A percentile compares a stretch with the other conserved stretches of the same genome.
Conservation (phyloP, 352 stramenopile genomes). For the Stramenopiles sp. region DNA sequence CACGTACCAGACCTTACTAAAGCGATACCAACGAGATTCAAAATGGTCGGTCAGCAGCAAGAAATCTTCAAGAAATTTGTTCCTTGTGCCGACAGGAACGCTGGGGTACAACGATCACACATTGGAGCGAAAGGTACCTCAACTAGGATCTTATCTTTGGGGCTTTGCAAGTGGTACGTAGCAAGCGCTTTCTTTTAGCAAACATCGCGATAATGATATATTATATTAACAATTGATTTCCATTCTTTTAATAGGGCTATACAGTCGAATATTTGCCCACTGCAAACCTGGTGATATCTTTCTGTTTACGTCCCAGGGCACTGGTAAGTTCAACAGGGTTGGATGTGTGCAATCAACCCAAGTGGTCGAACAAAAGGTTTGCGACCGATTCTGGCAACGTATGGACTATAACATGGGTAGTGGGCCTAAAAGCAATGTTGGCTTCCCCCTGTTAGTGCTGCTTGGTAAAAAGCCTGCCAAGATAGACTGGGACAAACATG, state of each 20-base stretch:
- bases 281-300: background rate
- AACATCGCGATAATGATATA: no score
- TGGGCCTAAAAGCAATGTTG: background rate
- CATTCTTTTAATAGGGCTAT: no score
- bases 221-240: no score
- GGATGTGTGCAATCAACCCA: background rate
- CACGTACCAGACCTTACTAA: background rate
- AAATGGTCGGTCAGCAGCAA: background rate
- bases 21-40: background rate
- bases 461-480: background rate
- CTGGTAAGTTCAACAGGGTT: background rate
- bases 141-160: background rate
- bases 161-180: slow-evolving; percentile 2
- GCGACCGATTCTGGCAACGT: background rate
- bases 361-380: background rate
- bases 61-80: background rate
- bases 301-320: background rate
- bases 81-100: background rate
- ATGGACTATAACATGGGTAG: slow-evolving; percentile 6
- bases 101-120: background rate
- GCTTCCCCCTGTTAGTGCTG: background rate
- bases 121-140: background rate
- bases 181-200: no score
- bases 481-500: background rate
- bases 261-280: background rate